A percentile compares a stretch with the other conserved stretches of the same genome.
Evolutionary conservation across 225 moss, liverwort and hornwort genomes (phyloP).

Genomic region (Takakia lepidozioides): DNA sequence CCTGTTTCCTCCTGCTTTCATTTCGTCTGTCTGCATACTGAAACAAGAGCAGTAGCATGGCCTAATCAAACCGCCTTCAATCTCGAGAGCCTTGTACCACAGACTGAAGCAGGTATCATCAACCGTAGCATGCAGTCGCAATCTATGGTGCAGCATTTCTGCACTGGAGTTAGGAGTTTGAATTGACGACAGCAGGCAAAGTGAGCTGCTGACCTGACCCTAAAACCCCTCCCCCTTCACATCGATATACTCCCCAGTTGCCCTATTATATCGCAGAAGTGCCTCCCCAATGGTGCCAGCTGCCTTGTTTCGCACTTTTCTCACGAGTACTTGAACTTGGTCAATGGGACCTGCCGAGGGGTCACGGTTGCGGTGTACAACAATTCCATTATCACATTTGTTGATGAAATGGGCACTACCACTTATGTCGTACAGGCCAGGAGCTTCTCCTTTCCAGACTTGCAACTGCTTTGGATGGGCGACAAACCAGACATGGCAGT

Average conservation of each 20-base stretch:
- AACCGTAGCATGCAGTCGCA: no score
- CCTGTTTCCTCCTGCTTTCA: no score
- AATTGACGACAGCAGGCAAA: no score
- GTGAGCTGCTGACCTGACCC: no score
- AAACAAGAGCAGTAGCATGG: no score
- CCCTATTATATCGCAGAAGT: conserved; percentile 68
- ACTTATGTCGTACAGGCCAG: conserved; percentile 93
- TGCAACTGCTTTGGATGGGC: conserved; percentile 98
- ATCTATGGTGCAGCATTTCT: no score
- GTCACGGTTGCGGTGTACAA: conserved; percentile 94
- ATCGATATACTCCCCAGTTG: conserved; percentile 74
- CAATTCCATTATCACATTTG: conserved; percentile 95
- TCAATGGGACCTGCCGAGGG: conserved; percentile 67
- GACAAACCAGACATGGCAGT: conserved; percentile 99
- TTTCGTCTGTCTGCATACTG: no score
- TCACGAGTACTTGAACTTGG: conserved; percentile 82
- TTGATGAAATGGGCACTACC: conserved; percentile 98
- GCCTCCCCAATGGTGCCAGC: conserved; percentile 96
- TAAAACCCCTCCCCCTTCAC: conserved; percentile 9
- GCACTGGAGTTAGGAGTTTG: no score
- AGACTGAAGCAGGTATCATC: no score
- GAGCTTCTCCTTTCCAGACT: conserved; percentile 90
- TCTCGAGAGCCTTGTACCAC: no score
- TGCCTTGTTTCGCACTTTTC: conserved; percentile 95
- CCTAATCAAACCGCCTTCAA: no score